Conservation (phyloP, 2,329 filamentous ascomycete species). For the Colletotrichum kahawae region DNA sequence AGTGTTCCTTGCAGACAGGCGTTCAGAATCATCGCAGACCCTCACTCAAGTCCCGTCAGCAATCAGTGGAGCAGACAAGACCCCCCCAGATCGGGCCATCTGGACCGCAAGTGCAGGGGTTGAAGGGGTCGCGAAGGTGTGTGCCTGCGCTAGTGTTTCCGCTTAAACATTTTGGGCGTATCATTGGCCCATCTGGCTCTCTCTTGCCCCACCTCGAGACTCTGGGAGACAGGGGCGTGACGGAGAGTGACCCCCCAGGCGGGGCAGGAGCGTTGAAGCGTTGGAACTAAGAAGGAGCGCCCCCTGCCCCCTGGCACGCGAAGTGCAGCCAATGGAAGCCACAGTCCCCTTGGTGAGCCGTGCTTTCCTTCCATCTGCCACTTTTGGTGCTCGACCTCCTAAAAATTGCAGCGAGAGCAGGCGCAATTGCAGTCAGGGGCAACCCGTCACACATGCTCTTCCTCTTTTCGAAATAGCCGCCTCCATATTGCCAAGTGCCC, state of each 20-base stretch:
- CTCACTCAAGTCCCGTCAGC: background rate
- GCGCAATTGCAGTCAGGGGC: background rate
- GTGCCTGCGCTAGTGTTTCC: conserved; percentile 27
- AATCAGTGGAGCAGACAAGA: background rate
- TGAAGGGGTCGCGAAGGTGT: background rate
- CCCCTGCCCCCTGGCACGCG: background rate
- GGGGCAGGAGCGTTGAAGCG: conserved; percentile 8
- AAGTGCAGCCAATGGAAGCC: background rate
- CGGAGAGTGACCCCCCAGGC: background rate
- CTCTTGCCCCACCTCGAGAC: background rate
- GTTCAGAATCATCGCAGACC: background rate
- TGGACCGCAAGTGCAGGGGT: conserved; percentile 7
- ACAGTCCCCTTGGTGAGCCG: background rate
- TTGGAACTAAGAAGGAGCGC: background rate
- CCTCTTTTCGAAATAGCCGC: background rate
- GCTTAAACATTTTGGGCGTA: conserved; percentile 1
- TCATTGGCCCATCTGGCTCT: background rate
- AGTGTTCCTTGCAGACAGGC: background rate
- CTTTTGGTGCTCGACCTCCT: background rate
- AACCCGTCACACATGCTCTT: background rate
- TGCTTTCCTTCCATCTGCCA: background rate
- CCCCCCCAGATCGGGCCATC: conserved; percentile 18
- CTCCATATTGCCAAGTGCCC: background rate
- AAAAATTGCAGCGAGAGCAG: background rate
- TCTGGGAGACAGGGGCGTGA: background rate